These are phyloP conservation scores for Stevia rebaudiana DNA, from an alignment of 140 eudicot genomes.

Conservation along the genomic window DNA sequence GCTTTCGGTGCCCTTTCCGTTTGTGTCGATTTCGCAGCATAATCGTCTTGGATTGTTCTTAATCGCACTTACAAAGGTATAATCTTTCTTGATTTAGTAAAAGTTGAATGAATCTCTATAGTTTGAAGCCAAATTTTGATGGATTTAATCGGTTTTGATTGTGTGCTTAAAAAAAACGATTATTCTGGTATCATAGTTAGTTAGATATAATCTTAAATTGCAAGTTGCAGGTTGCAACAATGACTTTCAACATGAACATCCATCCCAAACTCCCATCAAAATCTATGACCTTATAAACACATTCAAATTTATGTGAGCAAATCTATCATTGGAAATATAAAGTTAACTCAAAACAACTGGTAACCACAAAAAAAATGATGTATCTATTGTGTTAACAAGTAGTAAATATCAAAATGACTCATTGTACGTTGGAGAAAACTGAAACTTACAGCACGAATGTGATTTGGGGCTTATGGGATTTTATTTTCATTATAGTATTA, in stretches of 20 bases:
- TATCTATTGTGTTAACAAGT: background rate
- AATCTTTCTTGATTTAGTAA: background rate
- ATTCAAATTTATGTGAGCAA: background rate
- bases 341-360: background rate
- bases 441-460: background rate
- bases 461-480: slow-evolving; percentile 3
- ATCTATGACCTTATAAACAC: background rate
- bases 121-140: background rate
- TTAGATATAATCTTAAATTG: background rate
- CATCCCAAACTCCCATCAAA: too few relatives aligned
- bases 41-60: slow-evolving; percentile 66
- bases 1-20: slow-evolving; percentile 58
- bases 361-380: too few relatives aligned
- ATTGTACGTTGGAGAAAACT: background rate
- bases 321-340: background rate
- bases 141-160: background rate
- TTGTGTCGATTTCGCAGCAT: slow-evolving; percentile 78
- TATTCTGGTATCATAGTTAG: background rate
- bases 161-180: background rate
- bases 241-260: background rate
- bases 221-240: background rate
- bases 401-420: background rate
- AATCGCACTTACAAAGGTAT: slow-evolving; percentile 63
- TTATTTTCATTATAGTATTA: background rate
- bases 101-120: background rate